Evolutionary conservation across 2,329 filamentous ascomycete species (phyloP).

Genomic region (Trichoderma cornu-damae): DNA sequence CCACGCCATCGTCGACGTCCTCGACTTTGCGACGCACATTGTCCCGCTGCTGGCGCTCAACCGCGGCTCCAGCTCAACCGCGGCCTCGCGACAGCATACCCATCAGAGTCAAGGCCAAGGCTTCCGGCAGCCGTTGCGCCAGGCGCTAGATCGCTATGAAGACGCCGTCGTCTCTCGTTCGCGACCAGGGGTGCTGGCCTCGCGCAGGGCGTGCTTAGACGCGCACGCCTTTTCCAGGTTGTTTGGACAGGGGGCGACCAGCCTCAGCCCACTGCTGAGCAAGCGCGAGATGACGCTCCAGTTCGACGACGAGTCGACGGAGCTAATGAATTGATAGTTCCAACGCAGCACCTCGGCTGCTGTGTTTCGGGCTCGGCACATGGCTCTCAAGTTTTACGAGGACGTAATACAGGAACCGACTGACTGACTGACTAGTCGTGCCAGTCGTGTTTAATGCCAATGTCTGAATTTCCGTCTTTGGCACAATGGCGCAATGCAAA

Average conservation of each 20-base stretch:
- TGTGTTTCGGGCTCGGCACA: background rate
- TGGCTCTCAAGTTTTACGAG: background rate
- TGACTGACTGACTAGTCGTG: no score
- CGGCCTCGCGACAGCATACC: background rate
- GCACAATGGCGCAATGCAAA: background rate
- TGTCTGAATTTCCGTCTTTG: background rate
- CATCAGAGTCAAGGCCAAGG: background rate
- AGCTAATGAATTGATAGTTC: conserved; percentile 1
- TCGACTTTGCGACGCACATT: conserved; percentile 38
- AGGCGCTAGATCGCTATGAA: conserved; percentile 40
- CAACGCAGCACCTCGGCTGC: background rate
- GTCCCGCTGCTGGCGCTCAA: conserved; percentile 21
- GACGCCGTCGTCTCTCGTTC: conserved; percentile 39
- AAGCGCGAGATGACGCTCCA: conserved; percentile 34
- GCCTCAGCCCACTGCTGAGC: conserved; percentile 36
- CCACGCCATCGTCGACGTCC: conserved; percentile 49
- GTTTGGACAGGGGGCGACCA: conserved; percentile 8
- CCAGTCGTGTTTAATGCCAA: background rate
- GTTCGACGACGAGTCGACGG: conserved; percentile 27
- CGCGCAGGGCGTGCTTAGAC: conserved; percentile 49
- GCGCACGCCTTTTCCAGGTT: conserved; percentile 48
- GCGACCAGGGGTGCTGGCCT: conserved; percentile 44
- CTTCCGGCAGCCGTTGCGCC: conserved; percentile 21
- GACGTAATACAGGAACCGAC: no score
- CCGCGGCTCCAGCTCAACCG: conserved; percentile 6